Conservation (phyloP, 192 early-diverging fungal genomes). For the Glomus cerebriforme region DNA sequence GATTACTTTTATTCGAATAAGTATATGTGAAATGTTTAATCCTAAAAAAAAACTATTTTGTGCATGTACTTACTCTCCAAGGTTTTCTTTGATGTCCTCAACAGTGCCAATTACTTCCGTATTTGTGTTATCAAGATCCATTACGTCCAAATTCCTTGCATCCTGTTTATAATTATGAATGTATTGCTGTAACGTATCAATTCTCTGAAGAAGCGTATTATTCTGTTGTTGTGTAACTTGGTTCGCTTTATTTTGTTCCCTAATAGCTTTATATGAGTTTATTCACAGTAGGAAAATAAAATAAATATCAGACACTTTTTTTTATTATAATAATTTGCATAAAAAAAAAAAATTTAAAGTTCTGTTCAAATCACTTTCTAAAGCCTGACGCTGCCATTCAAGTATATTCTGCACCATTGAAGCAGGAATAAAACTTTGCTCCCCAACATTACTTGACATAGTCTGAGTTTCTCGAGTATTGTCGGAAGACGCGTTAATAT, state of each 20-base stretch:
- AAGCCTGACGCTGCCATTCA: slow-evolving; percentile 7
- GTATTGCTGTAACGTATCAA: not conserved
- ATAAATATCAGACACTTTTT: not conserved
- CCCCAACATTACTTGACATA: not conserved
- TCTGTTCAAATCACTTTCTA: not conserved
- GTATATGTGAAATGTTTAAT: not conserved
- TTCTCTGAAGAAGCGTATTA: not conserved
- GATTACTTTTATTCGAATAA: not conserved
- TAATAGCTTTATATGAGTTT: not conserved
- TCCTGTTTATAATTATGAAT: not conserved
- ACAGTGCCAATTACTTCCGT: not conserved
- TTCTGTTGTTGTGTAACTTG: slow-evolving; percentile 3
- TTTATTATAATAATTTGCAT: not conserved
- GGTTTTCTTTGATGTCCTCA: not conserved
- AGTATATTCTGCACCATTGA: slow-evolving; percentile 16
- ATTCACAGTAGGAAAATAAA: not conserved
- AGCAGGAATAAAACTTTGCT: not conserved
- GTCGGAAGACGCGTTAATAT: not conserved
- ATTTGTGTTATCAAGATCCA: not conserved
- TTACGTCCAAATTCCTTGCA: not conserved
- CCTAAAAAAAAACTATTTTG: not conserved
- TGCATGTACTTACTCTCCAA: not conserved
- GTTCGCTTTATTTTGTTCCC: not conserved
- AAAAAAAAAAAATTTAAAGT: not conserved
- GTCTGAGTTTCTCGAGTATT: not conserved